Conservation (phyloP, 2,329 filamentous ascomycete species). For the Chlorencoelia australis region DNA sequence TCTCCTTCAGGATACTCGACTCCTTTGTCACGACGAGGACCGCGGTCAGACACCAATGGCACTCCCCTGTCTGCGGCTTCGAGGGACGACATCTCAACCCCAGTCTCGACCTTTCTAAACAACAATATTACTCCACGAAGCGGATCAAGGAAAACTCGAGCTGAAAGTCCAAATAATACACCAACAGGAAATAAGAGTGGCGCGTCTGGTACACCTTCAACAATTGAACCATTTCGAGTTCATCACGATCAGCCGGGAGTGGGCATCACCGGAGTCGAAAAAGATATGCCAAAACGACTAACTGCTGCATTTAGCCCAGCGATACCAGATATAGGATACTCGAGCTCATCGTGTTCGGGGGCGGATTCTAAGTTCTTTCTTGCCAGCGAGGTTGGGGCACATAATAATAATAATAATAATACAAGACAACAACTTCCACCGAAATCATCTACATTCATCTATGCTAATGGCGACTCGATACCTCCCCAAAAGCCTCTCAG, state of each 20-base stretch:
- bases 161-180: constrained; percentile 58
- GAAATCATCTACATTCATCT: constrained; percentile 36
- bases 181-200: constrained; percentile 53
- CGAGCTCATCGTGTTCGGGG: constrained; percentile 19
- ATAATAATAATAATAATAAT: neutral
- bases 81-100: constrained; percentile 42
- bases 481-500: constrained; percentile 26
- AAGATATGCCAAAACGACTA: constrained; percentile 19
- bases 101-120: constrained; percentile 46
- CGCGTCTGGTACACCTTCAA: constrained; percentile 35
- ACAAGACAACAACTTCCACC: constrained; percentile 21
- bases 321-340: constrained; percentile 26
- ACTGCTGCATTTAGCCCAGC: constrained; percentile 33
- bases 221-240: constrained; percentile 15
- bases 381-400: constrained; percentile 60
- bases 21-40: constrained; percentile 37
- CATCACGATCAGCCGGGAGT: constrained; percentile 19
- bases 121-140: constrained; percentile 72
- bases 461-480: constrained; percentile 37
- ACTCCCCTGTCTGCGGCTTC: constrained; percentile 12
- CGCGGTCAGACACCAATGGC: constrained; percentile 30
- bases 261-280: constrained; percentile 20
- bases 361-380: constrained; percentile 76
- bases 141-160: constrained; percentile 59
- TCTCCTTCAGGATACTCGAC: constrained; percentile 21